A percentile compares a stretch with the other conserved stretches of the same genome.
phyloP scores from a whole-genome alignment of 116 monocot species.

The Phalaenopsis hybrid region DNA sequence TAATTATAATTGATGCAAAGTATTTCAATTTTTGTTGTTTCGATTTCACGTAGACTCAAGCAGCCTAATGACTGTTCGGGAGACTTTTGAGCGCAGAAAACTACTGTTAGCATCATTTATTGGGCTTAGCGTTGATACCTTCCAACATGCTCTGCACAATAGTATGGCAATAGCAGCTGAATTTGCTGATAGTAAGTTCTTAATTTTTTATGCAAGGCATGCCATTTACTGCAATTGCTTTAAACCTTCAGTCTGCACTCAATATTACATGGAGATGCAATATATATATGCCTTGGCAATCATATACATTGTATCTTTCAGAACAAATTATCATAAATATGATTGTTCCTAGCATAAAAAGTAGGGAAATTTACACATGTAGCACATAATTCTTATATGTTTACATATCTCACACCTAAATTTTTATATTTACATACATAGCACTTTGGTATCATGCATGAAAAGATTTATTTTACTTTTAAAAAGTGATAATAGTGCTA shows the following conservation, averaged over 20 bases:
- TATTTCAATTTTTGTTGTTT: neutral
- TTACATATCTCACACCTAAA: no score
- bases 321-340: no score
- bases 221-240: neutral
- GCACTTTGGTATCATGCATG: no score
- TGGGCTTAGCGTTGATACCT: neutral
- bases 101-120: neutral
- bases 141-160: neutral
- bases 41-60: neutral
- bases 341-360: neutral
- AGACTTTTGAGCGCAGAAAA: neutral
- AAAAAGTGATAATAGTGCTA: no score
- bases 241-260: no score
- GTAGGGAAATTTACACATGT: no score
- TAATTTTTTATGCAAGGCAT: neutral
- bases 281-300: no score
- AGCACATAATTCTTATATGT: no score
- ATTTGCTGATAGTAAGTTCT: conserved; percentile 6
- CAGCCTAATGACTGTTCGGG: neutral
- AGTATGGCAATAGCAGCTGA: conserved; percentile 2
- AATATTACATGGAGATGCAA: no score
- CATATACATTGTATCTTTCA: no score
- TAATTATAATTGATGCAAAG: neutral
- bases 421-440: no score
- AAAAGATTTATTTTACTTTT: no score